A percentile compares a stretch with the other conserved stretches of the same genome.
These are phyloP conservation scores for Cercospora citrullina DNA, from an alignment of 2,329 filamentous ascomycete genomes.

Conservation along the genomic window DNA sequence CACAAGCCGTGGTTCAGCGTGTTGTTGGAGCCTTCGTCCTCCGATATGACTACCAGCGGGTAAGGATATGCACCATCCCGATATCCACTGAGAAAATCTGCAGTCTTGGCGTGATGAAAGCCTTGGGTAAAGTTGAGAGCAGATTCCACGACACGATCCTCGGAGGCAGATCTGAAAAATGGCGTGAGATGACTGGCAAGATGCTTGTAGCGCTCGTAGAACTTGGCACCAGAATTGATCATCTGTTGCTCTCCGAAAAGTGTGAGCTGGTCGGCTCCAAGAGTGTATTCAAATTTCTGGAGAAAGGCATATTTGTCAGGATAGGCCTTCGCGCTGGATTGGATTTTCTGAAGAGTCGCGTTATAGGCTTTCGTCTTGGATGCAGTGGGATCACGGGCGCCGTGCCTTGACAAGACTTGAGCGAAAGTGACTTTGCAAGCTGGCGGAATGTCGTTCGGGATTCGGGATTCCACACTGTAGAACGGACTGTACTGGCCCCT, in stretches of 20 bases:
- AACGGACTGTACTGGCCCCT: constrained; percentile 81
- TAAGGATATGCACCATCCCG: constrained; percentile 52
- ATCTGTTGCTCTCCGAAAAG: constrained; percentile 68
- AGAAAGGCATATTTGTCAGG: constrained; percentile 68
- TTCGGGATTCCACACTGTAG: constrained; percentile 70
- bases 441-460: constrained; percentile 60
- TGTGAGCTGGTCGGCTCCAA: constrained; percentile 70
- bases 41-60: constrained; percentile 67
- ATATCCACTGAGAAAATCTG: constrained; percentile 41
- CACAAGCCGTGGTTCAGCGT: constrained; percentile 76
- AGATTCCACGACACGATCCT: constrained; percentile 71
- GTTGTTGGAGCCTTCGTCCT: constrained; percentile 70
- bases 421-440: constrained; percentile 77
- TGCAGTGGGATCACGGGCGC: constrained; percentile 75
- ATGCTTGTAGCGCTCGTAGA: constrained; percentile 69
- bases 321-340: constrained; percentile 58
- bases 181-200: constrained; percentile 62
- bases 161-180: constrained; percentile 70
- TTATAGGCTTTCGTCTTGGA: constrained; percentile 66
- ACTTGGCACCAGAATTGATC: constrained; percentile 72
- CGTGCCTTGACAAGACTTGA: constrained; percentile 80
- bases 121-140: constrained; percentile 74
- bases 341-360: constrained; percentile 64
- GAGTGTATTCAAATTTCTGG: constrained; percentile 66
- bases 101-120: constrained; percentile 60